A percentile compares a stretch with the other conserved stretches of the same genome.
Conservation (phyloP, 768 basidiomycete species). For the button mushroom (Agaricus bisporus) region DNA sequence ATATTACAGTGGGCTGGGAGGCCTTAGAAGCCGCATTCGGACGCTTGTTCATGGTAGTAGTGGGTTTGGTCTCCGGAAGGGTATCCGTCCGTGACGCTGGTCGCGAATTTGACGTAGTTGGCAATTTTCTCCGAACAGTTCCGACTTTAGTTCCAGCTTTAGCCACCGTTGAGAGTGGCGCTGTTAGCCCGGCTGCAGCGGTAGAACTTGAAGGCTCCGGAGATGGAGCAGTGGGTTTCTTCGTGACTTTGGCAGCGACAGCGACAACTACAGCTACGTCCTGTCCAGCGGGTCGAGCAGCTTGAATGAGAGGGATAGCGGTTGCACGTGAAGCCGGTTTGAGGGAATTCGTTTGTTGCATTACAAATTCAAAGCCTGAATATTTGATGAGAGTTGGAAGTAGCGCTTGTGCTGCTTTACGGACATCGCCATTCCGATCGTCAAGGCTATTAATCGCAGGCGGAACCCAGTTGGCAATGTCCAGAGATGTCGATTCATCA, state of each 20-base stretch:
- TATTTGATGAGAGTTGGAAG: conserved; percentile 68
- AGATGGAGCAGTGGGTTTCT: conserved; percentile 25
- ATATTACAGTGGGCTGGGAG: conserved; percentile 19
- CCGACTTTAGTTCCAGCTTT: conserved; percentile 44
- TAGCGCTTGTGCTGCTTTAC: conserved; percentile 83
- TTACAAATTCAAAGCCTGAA: conserved; percentile 78
- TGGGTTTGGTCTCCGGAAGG: conserved; percentile 26
- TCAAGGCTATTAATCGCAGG: conserved; percentile 76
- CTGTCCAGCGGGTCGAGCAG: conserved; percentile 52
- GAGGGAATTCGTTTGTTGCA: conserved; percentile 79
- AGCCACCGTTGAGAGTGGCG: conserved; percentile 26
- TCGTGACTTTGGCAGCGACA: conserved; percentile 19
- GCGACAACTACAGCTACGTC: conserved; percentile 20
- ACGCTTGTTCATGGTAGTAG: conserved; percentile 31
- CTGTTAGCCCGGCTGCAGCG: conserved; percentile 16
- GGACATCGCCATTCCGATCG: conserved; percentile 85
- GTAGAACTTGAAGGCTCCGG: conserved; percentile 28
- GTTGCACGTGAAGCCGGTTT: conserved; percentile 88
- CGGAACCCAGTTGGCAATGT: conserved; percentile 63
- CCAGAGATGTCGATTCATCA: conserved; percentile 49
- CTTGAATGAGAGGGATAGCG: conserved; percentile 84
- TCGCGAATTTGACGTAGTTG: conserved; percentile 46
- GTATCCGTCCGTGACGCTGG: conserved; percentile 45
- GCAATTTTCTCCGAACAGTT: conserved; percentile 70
- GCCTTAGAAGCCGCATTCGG: conserved; percentile 21